Percentiles rank a stretch among this genome's conserved stretches.
Conservation (phyloP, 2,329 filamentous ascomycete species). For the Fusarium transvaalense region DNA sequence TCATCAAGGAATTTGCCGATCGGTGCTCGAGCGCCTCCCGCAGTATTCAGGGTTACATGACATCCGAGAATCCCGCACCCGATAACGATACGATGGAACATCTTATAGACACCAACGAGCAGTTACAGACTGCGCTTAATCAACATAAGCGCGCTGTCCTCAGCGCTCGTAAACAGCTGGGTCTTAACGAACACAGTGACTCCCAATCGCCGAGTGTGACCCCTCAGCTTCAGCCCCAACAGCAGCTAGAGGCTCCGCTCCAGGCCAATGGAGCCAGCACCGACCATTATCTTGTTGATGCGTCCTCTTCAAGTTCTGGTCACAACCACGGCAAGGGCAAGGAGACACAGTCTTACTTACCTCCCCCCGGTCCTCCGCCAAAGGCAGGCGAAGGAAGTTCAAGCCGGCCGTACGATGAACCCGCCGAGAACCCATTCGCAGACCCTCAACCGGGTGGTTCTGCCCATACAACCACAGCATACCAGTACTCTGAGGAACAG, state of each 20-base stretch:
- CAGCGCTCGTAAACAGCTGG: slow-evolving; percentile 69
- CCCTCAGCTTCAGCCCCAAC: slow-evolving; percentile 36
- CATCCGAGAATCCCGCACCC: slow-evolving; percentile 79
- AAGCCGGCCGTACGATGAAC: slow-evolving; percentile 33
- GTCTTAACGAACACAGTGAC: slow-evolving; percentile 51
- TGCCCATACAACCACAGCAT: slow-evolving; percentile 27
- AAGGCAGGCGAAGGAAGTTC: slow-evolving; percentile 47
- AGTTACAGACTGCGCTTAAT: slow-evolving; percentile 83
- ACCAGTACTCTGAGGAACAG: slow-evolving; percentile 39
- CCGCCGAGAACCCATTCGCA: slow-evolving; percentile 49
- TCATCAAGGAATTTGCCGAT: slow-evolving; percentile 91
- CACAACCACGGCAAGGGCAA: slow-evolving; percentile 52
- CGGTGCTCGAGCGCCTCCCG: slow-evolving; percentile 84
- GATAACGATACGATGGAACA: slow-evolving; percentile 96
- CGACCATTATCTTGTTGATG: slow-evolving; percentile 38
- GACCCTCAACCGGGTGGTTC: slow-evolving; percentile 50
- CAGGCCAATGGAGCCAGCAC: slow-evolving; percentile 49
- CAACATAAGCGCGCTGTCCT: slow-evolving; percentile 85
- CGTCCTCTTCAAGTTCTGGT: slow-evolving; percentile 33
- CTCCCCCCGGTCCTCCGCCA: slow-evolving; percentile 45
- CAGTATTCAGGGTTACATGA: slow-evolving; percentile 88
- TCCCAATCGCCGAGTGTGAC: slow-evolving; percentile 48
- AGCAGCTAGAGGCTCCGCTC: slow-evolving; percentile 15
- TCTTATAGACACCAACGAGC: slow-evolving; percentile 94
- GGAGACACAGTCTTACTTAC: slow-evolving; percentile 48